Base-by-base conservation (phyloP, 768 basidiomycete genomes). In the Lyophyllum shimeji region DNA sequence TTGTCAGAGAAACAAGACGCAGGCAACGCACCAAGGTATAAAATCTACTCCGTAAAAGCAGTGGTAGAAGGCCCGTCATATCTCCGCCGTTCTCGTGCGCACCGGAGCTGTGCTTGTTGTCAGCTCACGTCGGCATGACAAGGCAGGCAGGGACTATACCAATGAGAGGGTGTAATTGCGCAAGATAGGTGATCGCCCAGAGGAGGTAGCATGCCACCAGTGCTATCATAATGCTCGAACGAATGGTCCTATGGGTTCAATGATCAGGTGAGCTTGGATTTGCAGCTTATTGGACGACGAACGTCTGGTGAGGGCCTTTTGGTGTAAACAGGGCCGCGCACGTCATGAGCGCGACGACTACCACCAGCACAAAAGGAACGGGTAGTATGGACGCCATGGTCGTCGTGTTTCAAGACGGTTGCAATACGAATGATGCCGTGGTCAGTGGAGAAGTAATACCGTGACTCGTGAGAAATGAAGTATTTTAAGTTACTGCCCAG, bases 121-220 rank as follows among this genome's bases (percentile, higher is more conserved):
- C 18, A 50, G 51, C 4, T 7, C 2, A 50, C 24, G 12, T 29
- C 12, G 17, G 34, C 45, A 7, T 33, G 51, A 11, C 12, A 43
- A 42, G 15, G 11, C 40, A 13, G n/a, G 42, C 42, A 21, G 31
- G 21, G 12, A 15, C 57, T 9, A 40, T 47, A 95, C 95, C 74
- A 66, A 96, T 86, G 49, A 98, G 80, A 34, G 95, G 95, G 67
- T 98, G 86, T 49, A 97, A 71, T 67, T 98, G 95, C 0, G 95
- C 94, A 69, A 97, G 80, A 73, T 96, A 98, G n/a, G 95, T 95
- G 66, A 96, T 84, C 75, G 89, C 89, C 95, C 95, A 98, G 86
- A 98, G 87, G 64, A 98, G 82, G 76, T 95, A 98, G 73, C 92
- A 95, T 53, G 82, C 88, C 2, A 84, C 76, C 17, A 98, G 71